These are phyloP conservation scores for Rhizopus stolonifer DNA, from an alignment of 371 early-diverging fungal genomes.

Conservation along the genomic window DNA sequence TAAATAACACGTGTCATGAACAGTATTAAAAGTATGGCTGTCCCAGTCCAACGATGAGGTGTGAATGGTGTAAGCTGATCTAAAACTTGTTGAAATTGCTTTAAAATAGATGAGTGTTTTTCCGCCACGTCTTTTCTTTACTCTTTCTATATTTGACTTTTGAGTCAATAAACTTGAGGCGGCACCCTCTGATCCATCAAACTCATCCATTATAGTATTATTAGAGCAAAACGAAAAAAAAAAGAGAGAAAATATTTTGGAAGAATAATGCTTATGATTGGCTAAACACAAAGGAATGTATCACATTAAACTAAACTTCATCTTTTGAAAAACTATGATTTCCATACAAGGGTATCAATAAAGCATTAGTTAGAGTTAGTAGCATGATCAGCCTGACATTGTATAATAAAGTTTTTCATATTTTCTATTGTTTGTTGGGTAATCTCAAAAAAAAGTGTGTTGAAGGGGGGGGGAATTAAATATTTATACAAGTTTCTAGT, in stretches of 20 bases:
- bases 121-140: slow-evolving; percentile 13
- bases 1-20: slow-evolving; percentile 81
- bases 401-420: too few species aligned
- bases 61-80: slow-evolving; percentile 79
- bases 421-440: too few species aligned
- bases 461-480: slow-evolving; percentile 17
- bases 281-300: too few species aligned
- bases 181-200: slow-evolving; percentile 26
- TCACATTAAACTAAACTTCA: too few species aligned
- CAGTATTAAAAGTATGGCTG: slow-evolving; percentile 60
- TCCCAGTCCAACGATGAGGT: slow-evolving; percentile 76
- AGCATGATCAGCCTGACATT: too few species aligned
- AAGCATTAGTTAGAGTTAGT: too few species aligned
- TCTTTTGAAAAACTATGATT: too few species aligned
- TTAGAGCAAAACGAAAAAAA: too few species aligned
- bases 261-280: too few species aligned
- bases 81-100: slow-evolving; percentile 19
- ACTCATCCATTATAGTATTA: slow-evolving; percentile 38
- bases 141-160: slow-evolving; percentile 42
- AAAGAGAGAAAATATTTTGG: too few species aligned
- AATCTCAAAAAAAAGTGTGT: too few species aligned
- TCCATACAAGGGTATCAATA: too few species aligned
- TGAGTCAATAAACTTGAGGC: slow-evolving; percentile 41
- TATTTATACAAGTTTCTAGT: slow-evolving; percentile 34
- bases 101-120: background rate